Evolutionary conservation across 371 early-diverging fungal genomes (phyloP).

Genomic region (Capillidium heterosporum): DNA sequence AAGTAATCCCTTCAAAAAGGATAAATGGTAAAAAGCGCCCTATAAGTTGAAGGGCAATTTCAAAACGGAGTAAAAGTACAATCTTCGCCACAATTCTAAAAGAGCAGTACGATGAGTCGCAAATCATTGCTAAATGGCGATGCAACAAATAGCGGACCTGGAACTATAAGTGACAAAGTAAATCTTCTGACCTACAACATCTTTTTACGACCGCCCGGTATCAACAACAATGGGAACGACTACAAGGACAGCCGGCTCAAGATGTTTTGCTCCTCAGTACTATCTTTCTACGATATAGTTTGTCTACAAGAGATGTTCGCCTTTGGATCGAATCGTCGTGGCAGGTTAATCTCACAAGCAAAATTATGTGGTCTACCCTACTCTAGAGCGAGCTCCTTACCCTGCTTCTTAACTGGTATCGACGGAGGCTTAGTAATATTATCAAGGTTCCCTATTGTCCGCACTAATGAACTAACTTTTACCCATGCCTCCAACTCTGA

Average conservation of each 20-base stretch:
- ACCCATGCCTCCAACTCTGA: constrained; percentile 46
- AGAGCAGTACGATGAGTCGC: too few species aligned
- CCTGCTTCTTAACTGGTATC: constrained; percentile 36
- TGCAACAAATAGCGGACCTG: too few species aligned
- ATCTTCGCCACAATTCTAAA: too few species aligned
- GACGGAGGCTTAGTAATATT: constrained; percentile 70
- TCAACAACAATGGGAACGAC: constrained; percentile 51
- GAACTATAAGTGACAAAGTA: constrained; percentile 11
- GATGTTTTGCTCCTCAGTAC: constrained; percentile 33
- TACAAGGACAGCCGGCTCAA: constrained; percentile 52
- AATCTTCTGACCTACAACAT: constrained; percentile 62
- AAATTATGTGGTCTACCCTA: constrained; percentile 39
- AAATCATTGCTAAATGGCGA: too few species aligned
- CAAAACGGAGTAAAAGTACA: too few species aligned
- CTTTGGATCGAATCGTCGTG: constrained; percentile 36
- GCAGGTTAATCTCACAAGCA: constrained; percentile 32
- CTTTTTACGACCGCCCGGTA: constrained; percentile 66
- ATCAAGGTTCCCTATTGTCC: constrained; percentile 44
- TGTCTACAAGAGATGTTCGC: constrained; percentile 70
- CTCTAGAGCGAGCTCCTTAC: constrained; percentile 27
- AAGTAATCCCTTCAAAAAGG: too few species aligned
- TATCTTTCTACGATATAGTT: constrained; percentile 56
- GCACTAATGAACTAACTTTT: constrained; percentile 31
- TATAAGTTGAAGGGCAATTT: too few species aligned
- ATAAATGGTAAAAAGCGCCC: too few species aligned